phyloP scores from a whole-genome alignment of 371 early-diverging fungal species.

The Actinomortierella wolfii region DNA sequence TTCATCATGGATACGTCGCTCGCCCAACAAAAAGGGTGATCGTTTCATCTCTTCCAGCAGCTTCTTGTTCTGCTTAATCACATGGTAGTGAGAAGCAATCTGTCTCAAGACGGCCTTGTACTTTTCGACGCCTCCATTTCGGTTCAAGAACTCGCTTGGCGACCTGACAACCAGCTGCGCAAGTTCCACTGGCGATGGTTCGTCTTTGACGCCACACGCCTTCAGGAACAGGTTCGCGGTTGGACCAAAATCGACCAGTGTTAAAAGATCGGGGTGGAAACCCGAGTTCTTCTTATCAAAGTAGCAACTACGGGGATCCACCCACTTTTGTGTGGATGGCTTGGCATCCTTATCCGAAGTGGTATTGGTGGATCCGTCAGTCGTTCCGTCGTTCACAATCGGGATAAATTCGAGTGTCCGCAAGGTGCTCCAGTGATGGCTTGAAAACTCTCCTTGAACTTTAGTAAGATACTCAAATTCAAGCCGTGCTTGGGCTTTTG shows the following conservation, averaged over 20 bases:
- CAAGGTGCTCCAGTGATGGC: slow-evolving; percentile 60
- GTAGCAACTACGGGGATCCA: slow-evolving; percentile 62
- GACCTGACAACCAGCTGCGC: slow-evolving; percentile 71
- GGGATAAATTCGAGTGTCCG: slow-evolving; percentile 69
- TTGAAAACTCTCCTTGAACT: slow-evolving; percentile 61
- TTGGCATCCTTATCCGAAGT: neutral
- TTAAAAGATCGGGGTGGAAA: slow-evolving; percentile 63
- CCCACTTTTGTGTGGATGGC: slow-evolving; percentile 25
- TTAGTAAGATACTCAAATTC: slow-evolving; percentile 76
- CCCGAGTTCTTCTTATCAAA: slow-evolving; percentile 56
- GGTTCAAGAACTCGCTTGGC: slow-evolving; percentile 72
- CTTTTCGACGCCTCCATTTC: slow-evolving; percentile 65
- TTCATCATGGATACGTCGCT: slow-evolving; percentile 27
- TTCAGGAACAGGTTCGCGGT: slow-evolving; percentile 78
- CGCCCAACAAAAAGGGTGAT: slow-evolving; percentile 61
- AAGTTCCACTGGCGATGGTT: slow-evolving; percentile 80
- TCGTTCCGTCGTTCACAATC: slow-evolving; percentile 41
- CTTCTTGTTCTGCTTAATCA: slow-evolving; percentile 49
- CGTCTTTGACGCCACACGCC: slow-evolving; percentile 86
- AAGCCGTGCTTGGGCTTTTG: slow-evolving; percentile 51
- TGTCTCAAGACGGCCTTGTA: slow-evolving; percentile 76
- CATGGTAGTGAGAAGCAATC: slow-evolving; percentile 72
- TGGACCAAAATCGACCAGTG: slow-evolving; percentile 75
- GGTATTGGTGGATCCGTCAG: slow-evolving; percentile 8
- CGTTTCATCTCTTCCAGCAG: slow-evolving; percentile 66